phyloP scores from a whole-genome alignment of 768 basidiomycete species.

The Suillus hirtellus region DNA sequence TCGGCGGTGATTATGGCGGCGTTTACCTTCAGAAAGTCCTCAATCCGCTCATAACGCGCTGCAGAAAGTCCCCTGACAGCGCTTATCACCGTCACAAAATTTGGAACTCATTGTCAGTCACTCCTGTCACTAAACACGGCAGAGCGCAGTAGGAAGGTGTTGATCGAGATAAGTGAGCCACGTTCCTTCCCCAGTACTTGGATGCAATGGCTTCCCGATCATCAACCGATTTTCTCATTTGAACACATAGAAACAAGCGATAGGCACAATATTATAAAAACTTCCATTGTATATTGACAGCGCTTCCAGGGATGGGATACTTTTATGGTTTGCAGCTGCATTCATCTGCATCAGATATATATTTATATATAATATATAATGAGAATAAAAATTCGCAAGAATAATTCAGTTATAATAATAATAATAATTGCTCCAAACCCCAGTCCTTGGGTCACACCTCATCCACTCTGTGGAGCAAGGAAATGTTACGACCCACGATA shows the following conservation, averaged over 20 bases:
- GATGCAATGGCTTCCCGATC: neutral
- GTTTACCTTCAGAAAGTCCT: neutral
- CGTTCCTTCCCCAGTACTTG: neutral
- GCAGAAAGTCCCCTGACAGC: slow-evolving; percentile 2
- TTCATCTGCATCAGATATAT: neutral
- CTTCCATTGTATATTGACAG: neutral
- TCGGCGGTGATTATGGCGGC: slow-evolving; percentile 8
- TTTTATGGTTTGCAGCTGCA: neutral
- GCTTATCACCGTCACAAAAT: neutral
- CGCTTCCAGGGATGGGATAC: neutral
- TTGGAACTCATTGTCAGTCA: slow-evolving; percentile 1
- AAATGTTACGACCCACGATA: neutral
- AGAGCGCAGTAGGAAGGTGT: neutral
- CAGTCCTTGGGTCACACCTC: neutral
- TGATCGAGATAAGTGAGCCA: neutral
- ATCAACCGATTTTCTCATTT: neutral
- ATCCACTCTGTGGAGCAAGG: slow-evolving; percentile 1
- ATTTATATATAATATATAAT: neutral
- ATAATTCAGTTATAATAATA: slow-evolving; percentile 7
- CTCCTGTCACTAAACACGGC: neutral
- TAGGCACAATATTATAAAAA: slow-evolving; percentile 3
- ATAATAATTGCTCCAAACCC: slow-evolving; percentile 4
- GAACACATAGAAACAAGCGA: neutral
- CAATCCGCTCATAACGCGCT: neutral
- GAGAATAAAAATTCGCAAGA: neutral